A percentile compares a stretch with the other conserved stretches of the same genome.
Conservation (phyloP, 306 rosid genomes). For the Quercus gilva region DNA sequence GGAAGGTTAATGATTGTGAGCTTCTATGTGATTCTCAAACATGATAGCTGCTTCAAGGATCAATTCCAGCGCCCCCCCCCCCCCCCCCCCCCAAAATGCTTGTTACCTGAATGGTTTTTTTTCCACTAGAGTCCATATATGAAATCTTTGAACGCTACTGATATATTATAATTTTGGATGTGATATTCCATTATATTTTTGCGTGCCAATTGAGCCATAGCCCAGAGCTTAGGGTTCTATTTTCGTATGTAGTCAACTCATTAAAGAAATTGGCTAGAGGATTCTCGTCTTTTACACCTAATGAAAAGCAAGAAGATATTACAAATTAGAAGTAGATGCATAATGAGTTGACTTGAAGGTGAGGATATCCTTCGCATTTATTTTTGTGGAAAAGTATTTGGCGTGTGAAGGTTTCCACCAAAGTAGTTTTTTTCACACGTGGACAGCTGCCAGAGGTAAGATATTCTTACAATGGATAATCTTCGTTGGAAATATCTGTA, state of each 20-base stretch:
- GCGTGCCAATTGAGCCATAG: background rate
- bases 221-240: background rate
- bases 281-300: background rate
- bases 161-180: background rate
- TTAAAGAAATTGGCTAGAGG: background rate
- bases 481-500: no score
- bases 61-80: background rate
- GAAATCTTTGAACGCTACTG: background rate
- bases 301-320: background rate
- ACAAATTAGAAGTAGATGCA: background rate
- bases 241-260: background rate
- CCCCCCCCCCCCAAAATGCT: no score
- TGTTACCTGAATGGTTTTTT: background rate
- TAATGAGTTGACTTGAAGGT: background rate
- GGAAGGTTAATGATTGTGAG: constrained; percentile 8
- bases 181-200: background rate
- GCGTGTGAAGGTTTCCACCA: no score
- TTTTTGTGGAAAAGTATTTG: no score
- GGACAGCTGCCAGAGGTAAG: no score
- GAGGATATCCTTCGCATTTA: background rate
- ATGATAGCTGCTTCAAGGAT: background rate
- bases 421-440: no score
- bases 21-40: constrained; percentile 2
- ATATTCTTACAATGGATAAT: no score
- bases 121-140: background rate